Conservation (phyloP, 1,139 yeast species). For the Hanseniaspora uvarum region DNA sequence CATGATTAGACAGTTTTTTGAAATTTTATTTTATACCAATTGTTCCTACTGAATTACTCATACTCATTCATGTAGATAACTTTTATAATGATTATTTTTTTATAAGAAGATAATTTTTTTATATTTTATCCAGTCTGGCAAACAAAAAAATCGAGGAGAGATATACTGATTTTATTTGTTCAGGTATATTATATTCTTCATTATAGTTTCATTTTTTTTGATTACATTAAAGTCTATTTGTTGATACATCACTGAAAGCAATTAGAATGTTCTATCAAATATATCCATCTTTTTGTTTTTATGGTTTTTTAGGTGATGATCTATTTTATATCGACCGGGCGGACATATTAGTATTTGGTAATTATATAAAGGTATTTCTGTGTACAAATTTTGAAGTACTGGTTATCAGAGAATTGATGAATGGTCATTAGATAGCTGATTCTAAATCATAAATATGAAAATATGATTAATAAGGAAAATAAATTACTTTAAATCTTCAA, state of each 20-base stretch:
- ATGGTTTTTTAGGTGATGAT: constrained; percentile 26
- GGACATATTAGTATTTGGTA: constrained; percentile 32
- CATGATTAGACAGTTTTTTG: constrained; percentile 19
- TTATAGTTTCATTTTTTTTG: background rate
- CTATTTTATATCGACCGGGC: constrained; percentile 34
- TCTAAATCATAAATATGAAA: constrained; percentile 4
- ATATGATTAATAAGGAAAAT: background rate
- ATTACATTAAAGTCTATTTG: background rate
- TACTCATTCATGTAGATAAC: constrained; percentile 13
- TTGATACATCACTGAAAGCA: background rate
- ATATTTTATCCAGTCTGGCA: background rate
- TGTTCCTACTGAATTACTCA: constrained; percentile 32
- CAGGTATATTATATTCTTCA: constrained; percentile 7
- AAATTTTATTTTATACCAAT: constrained; percentile 27
- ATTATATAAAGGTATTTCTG: constrained; percentile 25
- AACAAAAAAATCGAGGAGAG: background rate
- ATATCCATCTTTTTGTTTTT: background rate
- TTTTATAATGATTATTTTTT: constrained; percentile 7
- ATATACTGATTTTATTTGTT: background rate
- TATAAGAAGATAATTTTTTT: background rate
- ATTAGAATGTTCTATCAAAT: background rate
- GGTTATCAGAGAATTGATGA: constrained; percentile 33
- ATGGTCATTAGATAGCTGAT: constrained; percentile 35
- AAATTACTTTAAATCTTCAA: background rate
- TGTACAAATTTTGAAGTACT: constrained; percentile 32